Conservation (phyloP, 2,329 filamentous ascomycete species). For the Talaromyces sp. region DNA sequence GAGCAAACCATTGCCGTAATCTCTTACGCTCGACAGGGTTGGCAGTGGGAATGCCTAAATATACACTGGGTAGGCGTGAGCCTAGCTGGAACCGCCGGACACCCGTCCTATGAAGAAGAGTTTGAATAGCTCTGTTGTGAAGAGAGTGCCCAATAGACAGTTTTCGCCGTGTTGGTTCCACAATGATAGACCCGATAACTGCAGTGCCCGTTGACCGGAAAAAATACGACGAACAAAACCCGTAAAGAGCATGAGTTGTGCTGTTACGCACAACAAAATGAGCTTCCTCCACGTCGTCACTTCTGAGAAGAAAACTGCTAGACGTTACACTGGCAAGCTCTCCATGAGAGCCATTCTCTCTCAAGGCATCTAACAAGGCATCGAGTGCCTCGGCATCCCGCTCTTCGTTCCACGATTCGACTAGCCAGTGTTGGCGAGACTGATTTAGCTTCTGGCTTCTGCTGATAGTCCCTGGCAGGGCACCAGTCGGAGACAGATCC, state of each 20-base stretch:
- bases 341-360: conserved; percentile 56
- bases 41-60: conserved; percentile 72
- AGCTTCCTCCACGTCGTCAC: conserved; percentile 66
- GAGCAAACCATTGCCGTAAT: conserved; percentile 77
- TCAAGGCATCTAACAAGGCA: conserved; percentile 65
- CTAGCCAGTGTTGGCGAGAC: conserved; percentile 90
- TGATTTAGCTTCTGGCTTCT: conserved; percentile 84
- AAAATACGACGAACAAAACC: conserved; percentile 86
- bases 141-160: conserved; percentile 86
- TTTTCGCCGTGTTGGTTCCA: conserved; percentile 79
- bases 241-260: conserved; percentile 84
- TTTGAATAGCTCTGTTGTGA: conserved; percentile 76
- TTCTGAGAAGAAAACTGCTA: conserved; percentile 69
- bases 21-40: conserved; percentile 57
- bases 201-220: conserved; percentile 64
- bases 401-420: conserved; percentile 78
- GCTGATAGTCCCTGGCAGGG: conserved; percentile 65
- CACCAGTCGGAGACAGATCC: conserved; percentile 55
- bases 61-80: conserved; percentile 74
- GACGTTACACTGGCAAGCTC: conserved; percentile 65
- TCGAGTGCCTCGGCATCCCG: conserved; percentile 70
- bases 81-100: conserved; percentile 79
- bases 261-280: conserved; percentile 94
- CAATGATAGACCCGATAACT: conserved; percentile 79
- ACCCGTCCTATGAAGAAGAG: conserved; percentile 63